These are phyloP conservation scores for Rhynchosporium secalis DNA, from an alignment of 2,329 filamentous ascomycete genomes.

Conservation along the genomic window DNA sequence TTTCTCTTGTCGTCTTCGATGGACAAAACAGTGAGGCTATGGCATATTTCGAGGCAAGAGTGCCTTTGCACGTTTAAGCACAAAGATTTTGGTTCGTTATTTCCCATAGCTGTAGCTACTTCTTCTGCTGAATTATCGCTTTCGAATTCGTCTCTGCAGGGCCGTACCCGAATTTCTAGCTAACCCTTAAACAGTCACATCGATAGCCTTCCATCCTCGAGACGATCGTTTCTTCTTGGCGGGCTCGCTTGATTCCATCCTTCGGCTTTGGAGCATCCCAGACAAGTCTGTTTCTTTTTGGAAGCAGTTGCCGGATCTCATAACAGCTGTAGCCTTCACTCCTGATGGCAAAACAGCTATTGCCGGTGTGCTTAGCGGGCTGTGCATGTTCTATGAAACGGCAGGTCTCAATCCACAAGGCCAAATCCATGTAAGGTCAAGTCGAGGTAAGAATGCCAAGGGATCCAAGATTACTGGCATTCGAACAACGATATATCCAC, in stretches of 20 bases:
- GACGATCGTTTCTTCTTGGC: constrained; percentile 97
- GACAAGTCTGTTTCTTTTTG: constrained; percentile 91
- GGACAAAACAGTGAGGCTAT: constrained; percentile 94
- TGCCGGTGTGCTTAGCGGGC: constrained; percentile 80
- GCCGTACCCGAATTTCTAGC: neutral
- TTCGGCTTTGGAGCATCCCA: constrained; percentile 94
- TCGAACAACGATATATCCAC: constrained; percentile 65
- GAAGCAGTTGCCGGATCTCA: constrained; percentile 76
- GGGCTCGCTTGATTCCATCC: constrained; percentile 83
- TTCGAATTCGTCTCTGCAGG: neutral
- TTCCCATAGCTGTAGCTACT: neutral
- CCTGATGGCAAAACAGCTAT: constrained; percentile 90
- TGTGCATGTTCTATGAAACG: constrained; percentile 90
- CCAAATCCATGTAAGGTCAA: constrained; percentile 91
- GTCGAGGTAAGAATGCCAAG: constrained; percentile 88
- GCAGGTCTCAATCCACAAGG: constrained; percentile 81
- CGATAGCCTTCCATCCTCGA: constrained; percentile 88
- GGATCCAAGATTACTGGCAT: constrained; percentile 98
- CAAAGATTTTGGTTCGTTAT: constrained; percentile 64
- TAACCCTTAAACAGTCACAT: constrained; percentile 62
- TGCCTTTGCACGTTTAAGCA: constrained; percentile 94
- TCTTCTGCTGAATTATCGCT: neutral
- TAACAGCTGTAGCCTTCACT: constrained; percentile 91
- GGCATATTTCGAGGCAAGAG: constrained; percentile 83
- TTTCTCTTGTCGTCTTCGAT: constrained; percentile 94